A percentile compares a stretch with the other conserved stretches of the same genome.
Evolutionary conservation across 768 basidiomycete genomes (phyloP).

Genomic region (Chlorophyllum brunneum): DNA sequence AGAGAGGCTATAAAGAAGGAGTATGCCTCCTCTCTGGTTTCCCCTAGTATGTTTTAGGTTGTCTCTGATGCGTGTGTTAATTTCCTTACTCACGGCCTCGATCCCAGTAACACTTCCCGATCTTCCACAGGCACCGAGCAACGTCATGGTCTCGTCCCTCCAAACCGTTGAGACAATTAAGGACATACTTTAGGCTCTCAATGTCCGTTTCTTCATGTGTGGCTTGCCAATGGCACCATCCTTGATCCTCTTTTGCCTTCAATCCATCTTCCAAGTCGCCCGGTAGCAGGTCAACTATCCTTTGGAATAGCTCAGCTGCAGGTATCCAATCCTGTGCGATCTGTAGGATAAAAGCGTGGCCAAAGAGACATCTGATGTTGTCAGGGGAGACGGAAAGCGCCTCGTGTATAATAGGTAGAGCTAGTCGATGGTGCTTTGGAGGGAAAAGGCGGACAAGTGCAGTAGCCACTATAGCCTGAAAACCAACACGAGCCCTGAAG

Average conservation of each 20-base stretch:
- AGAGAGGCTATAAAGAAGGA: constrained; percentile 76
- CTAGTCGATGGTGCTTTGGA: constrained; percentile 85
- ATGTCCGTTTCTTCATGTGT: constrained; percentile 44
- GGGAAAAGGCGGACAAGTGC: constrained; percentile 83
- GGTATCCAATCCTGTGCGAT: constrained; percentile 61
- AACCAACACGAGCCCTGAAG: constrained; percentile 56
- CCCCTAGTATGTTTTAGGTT: constrained; percentile 28
- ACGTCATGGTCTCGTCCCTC: constrained; percentile 52
- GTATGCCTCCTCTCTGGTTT: constrained; percentile 63
- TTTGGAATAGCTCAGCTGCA: constrained; percentile 59
- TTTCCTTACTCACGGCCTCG: constrained; percentile 51
- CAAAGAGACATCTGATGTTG: constrained; percentile 67
- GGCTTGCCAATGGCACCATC: constrained; percentile 75
- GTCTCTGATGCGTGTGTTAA: not conserved
- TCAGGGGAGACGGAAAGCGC: constrained; percentile 60
- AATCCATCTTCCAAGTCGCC: constrained; percentile 44
- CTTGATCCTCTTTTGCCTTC: constrained; percentile 75
- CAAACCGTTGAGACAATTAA: constrained; percentile 38
- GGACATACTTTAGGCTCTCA: constrained; percentile 43
- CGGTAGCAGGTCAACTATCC: constrained; percentile 45
- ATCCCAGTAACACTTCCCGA: constrained; percentile 76
- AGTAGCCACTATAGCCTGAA: constrained; percentile 69
- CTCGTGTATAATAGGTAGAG: constrained; percentile 68
- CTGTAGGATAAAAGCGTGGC: constrained; percentile 71
- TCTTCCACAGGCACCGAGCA: constrained; percentile 81